Evolutionary conservation across 345 rosid genomes (phyloP), one percentile per base, ranked within the genome.

Genomic region (Pugionium cornutum): DNA sequence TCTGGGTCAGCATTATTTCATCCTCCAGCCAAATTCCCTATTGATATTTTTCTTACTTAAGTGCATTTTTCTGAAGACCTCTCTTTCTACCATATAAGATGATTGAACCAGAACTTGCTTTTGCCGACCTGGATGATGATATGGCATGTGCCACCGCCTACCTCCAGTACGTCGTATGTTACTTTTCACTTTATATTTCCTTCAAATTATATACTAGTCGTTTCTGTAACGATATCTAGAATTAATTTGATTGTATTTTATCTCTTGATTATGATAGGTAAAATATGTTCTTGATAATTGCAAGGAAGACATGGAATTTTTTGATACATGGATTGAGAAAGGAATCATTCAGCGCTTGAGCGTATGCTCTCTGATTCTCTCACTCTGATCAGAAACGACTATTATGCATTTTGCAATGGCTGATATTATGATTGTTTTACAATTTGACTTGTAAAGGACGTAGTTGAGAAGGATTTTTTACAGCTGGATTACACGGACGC

Each of bases 111-210:
- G 99, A 94, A 74, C 92, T 94, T 59, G 99, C 99, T 76, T 90
- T 88, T 83, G 97, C 99, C 57, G 91, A 94, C 80, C 85, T 94
- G 69, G 70, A 86, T 67, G 99, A 90, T 76, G 97, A 90, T 86
- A 90, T 90, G 99, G 95, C 97, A 35, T 94, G 99, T 76, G 97
- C 99, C 68, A 76, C 97, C 46, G 97, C 99, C 80, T 94, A 90
- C 88, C 99, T 94, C 95, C 99, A 94, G 96, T 90, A 94, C 61
- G 97, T 87, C 82, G 99, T 94, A 94, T 77, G 99, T 90, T 85
- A n/a, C 86, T 74, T 77, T 72, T 74, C 82, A 73, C 75, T 79
- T 80, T 53, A 77, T 78, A 43, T 70, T 67, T 68, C 35, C 32
- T 54, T 67, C 25, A 67, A 61, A 33, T 2, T 34, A 1, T 61